Evolutionary conservation across 768 basidiomycete species (phyloP).

Genomic region (Piloderma croceum): DNA sequence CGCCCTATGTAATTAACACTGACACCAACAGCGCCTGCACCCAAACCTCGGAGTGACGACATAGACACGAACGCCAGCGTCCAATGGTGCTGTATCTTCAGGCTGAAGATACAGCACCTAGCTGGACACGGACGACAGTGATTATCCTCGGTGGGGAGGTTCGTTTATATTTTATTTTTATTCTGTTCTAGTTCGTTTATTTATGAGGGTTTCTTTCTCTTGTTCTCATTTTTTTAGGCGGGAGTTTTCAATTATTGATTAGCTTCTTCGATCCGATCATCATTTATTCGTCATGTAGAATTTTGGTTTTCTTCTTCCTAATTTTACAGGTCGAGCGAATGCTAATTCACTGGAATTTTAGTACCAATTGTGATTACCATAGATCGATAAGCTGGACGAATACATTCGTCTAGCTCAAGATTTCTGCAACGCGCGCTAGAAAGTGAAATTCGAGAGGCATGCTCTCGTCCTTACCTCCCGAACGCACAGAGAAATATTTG

Average conservation of each 20-base stretch:
- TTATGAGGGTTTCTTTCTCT: conserved; percentile 7
- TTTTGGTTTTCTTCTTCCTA: no score
- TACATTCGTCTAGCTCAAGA: conserved; percentile 83
- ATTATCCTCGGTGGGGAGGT: conserved; percentile 84
- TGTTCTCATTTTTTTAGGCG: no score
- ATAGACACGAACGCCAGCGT: conserved; percentile 87
- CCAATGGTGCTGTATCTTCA: conserved; percentile 87
- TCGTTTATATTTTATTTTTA: no score
- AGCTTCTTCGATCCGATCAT: no score
- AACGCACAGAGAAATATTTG: no score
- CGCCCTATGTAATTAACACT: no score
- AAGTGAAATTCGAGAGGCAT: conserved; percentile 75
- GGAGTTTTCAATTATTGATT: no score
- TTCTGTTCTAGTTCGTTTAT: conserved; percentile 60
- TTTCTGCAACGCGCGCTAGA: conserved; percentile 61
- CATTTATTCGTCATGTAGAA: no score
- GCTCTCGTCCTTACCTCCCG: conserved; percentile 7
- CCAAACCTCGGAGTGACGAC: conserved; percentile 68
- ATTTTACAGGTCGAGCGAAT: no score
- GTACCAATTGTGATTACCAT: conserved; percentile 41
- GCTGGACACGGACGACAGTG: conserved; percentile 71
- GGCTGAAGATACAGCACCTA: no score
- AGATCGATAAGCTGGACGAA: conserved; percentile 56
- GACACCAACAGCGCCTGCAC: conserved; percentile 8
- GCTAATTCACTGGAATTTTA: no score